Evolutionary conservation across 108 stramenopile species (phyloP), one percentile per base, ranked within the genome.

Genomic region (Parietichytrium sp.): DNA sequence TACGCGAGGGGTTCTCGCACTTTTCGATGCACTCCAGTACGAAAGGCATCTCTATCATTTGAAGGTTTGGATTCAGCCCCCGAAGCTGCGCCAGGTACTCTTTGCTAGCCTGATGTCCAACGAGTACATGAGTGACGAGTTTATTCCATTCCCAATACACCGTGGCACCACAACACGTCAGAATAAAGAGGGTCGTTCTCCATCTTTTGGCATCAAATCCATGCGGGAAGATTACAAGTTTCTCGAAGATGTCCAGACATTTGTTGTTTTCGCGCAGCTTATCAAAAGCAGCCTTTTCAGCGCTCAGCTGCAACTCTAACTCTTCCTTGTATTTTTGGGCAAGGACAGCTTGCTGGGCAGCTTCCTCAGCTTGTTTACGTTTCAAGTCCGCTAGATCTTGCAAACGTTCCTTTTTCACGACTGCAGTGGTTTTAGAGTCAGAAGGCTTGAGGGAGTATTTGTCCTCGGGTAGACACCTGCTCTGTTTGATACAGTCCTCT

Each of bases 71-170:
- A 6, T 72, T 33, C 33, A 72, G 61, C 20, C 20, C 45, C 6
- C 42, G 33, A 10, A 72, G 42, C 61, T 45, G 36, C 20, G 36
- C 61, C n/a, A 72, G 42, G 20, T 72, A 72, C 23, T 72, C 61
- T 45, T 33, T 23, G 61, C 45, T 72, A n/a, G 61, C 38, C n/a
- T 42, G 61, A 27, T 72, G 38, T n/a, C 61, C 61, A 0, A 72
- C 61, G 42, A 72, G 20, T 1, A 72, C 61, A 25, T 72, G 61
- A n/a, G 61, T 72, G 6, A 42, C 61, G 0, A 42, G 36, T 20
- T 33, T 33, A 38, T 72, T 72, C 61, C 61, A 72, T 27, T 72
- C 61, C 61, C 61, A 72, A 27, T 45, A 42, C 61, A 72, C 61
- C n/a, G 61, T 72, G 16, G 61, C 61, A 7, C 61, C 61, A 6